These are phyloP conservation scores for Ceratocystis variospora DNA, from an alignment of 2,329 filamentous ascomycete genomes.

Conservation along the genomic window DNA sequence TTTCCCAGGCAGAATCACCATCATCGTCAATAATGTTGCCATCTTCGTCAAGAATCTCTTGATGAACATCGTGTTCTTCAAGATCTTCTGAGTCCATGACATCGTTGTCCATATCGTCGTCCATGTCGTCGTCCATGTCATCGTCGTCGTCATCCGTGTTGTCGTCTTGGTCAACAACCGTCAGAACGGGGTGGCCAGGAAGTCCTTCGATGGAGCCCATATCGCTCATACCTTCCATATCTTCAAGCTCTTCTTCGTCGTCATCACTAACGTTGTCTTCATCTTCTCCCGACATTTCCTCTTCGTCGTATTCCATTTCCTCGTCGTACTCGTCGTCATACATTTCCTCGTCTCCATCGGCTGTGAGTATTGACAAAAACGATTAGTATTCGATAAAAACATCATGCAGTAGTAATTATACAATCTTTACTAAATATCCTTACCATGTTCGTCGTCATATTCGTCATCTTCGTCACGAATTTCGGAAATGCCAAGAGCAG, in stretches of 20 bases:
- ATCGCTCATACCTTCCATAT: slow-evolving; percentile 40
- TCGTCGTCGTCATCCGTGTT: slow-evolving; percentile 53
- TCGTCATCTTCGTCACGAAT: slow-evolving; percentile 52
- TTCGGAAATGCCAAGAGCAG: slow-evolving; percentile 87
- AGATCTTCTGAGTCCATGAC: slow-evolving; percentile 38
- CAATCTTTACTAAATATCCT: slow-evolving; percentile 17
- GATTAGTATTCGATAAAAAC: neutral
- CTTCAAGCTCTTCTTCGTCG: slow-evolving; percentile 47
- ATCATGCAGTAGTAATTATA: slow-evolving; percentile 21
- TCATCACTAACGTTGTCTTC: slow-evolving; percentile 84
- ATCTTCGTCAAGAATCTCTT: slow-evolving; percentile 22
- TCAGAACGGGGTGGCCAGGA: slow-evolving; percentile 47
- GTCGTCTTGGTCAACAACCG: slow-evolving; percentile 59
- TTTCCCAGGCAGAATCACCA: slow-evolving; percentile 48
- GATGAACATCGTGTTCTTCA: slow-evolving; percentile 35
- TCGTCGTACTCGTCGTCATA: slow-evolving; percentile 85
- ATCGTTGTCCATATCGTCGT: slow-evolving; percentile 35
- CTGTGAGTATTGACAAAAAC: neutral
- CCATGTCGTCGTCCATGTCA: slow-evolving; percentile 44
- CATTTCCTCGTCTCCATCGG: slow-evolving; percentile 70
- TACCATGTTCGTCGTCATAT: slow-evolving; percentile 39
- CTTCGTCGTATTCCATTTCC: slow-evolving; percentile 80
- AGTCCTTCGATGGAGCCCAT: slow-evolving; percentile 77
- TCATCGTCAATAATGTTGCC: slow-evolving; percentile 45
- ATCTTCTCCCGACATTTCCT: slow-evolving; percentile 63